phyloP scores from a whole-genome alignment of 495 filamentous ascomycete genomes.

The Xylaria curta region DNA sequence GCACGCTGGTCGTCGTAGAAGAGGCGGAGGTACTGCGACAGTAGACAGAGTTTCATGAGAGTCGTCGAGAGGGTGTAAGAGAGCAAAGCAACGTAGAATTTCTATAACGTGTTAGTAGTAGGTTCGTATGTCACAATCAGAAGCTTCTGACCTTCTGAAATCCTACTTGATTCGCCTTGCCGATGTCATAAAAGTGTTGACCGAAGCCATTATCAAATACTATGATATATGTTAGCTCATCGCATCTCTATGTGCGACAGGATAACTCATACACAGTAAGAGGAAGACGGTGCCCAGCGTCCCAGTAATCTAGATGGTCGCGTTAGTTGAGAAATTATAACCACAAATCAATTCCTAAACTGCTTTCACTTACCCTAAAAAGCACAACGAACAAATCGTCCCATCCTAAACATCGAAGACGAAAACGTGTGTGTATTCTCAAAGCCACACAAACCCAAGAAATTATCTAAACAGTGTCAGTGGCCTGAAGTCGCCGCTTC shows the following conservation, averaged over 20 bases:
- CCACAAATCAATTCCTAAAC: neutral
- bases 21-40: conserved; percentile 41
- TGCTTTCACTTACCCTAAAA: conserved; percentile 33
- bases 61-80: conserved; percentile 40
- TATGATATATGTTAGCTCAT: conserved; percentile 28
- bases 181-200: conserved; percentile 34
- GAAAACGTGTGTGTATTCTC: conserved; percentile 37
- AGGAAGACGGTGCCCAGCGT: conserved; percentile 35
- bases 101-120: conserved; percentile 24
- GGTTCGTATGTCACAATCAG: neutral
- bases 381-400: conserved; percentile 41
- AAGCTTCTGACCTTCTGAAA: conserved; percentile 37
- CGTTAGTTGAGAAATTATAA: neutral
- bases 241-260: neutral
- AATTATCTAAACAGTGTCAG: conserved; percentile 23
- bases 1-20: conserved; percentile 28
- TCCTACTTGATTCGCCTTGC: conserved; percentile 22
- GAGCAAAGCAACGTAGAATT: conserved; percentile 36
- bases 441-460: conserved; percentile 38
- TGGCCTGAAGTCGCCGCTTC: neutral
- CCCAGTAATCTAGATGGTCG: conserved; percentile 30
- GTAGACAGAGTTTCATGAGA: conserved; percentile 38
- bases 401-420: conserved; percentile 37
- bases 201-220: conserved; percentile 41
- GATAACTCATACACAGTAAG: conserved; percentile 32